Evolutionary conservation across 139 green algal genomes (phyloP), one percentile per base, ranked within the genome.

Genomic region (Chlamydomonas sphaeroides): DNA sequence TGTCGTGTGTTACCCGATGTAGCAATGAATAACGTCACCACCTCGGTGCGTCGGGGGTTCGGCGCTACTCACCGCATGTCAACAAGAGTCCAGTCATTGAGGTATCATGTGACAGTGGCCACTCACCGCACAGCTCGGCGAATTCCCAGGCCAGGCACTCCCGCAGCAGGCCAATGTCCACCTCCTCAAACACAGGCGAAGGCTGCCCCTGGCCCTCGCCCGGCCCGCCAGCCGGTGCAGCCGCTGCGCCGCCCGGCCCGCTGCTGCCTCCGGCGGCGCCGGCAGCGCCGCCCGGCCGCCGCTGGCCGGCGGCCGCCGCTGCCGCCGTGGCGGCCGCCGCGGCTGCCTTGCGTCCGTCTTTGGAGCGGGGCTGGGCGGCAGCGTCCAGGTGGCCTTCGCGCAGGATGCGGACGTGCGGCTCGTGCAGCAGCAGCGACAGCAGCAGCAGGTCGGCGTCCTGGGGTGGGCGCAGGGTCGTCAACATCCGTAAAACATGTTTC

Each of bases 401-500:
- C 79, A 98, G 92, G 57, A 98, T 88, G 35, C 81, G 93, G 56
- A 98, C 95, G 87, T 96, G 92, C 4, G 95, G 95, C 86, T 98
- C 95, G 84, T 98, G 95, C 6, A 90, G 94, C 23, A 97, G 91
- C 77, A 98, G 91, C 20, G 92, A 85, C 65, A 98, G 90, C 91
- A 98, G 96, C 84, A 98, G 94, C 30, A 98, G 92, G 85, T 97
- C 94, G 7, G 95, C 95, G 71, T 98, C 95, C 84, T 96, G 69
- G 57, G 62, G 32, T 8, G 59, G 30, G 59, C 28, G 28, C 4
- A 21, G 59, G 30, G 59, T 17, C n/a, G n/a, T n/a, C n/a, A n/a
- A n/a, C n/a, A n/a, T n/a, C n/a, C n/a, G n/a, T n/a, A n/a, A n/a
- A n/a, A n/a, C n/a, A n/a, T n/a, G n/a, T n/a, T n/a, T n/a, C n/a